Conservation (phyloP, 768 basidiomycete species). For the Psilocybe tampanensis region DNA sequence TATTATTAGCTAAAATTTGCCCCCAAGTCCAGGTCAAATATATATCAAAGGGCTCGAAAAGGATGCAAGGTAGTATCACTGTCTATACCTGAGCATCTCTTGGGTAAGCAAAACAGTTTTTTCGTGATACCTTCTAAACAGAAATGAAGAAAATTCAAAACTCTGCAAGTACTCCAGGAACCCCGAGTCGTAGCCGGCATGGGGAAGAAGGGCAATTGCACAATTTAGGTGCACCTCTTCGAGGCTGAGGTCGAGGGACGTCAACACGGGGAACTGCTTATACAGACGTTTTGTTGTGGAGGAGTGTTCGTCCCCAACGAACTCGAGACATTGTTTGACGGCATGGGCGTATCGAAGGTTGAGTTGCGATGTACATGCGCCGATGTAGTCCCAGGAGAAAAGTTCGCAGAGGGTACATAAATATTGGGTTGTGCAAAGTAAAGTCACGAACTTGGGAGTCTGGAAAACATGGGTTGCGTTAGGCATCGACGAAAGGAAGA, state of each 20-base stretch:
- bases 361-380: not conserved
- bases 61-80: not conserved
- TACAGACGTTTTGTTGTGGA: slow-evolving; percentile 3
- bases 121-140: not conserved
- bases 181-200: not conserved
- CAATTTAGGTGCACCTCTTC: slow-evolving; percentile 9
- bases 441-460: not conserved
- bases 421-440: not conserved
- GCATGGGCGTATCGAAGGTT: not conserved
- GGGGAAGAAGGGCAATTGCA: slow-evolving; percentile 4
- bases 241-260: not conserved
- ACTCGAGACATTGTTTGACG: slow-evolving; percentile 1
- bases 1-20: too few species aligned
- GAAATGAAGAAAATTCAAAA: not conserved
- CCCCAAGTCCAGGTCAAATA: too few species aligned
- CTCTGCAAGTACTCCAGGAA: not conserved
- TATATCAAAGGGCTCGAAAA: too few species aligned
- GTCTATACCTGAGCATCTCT: slow-evolving; percentile 2
- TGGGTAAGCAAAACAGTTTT: not conserved
- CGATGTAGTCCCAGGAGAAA: slow-evolving; percentile 6
- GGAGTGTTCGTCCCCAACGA: not conserved
- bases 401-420: slow-evolving; percentile 4
- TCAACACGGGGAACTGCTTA: slow-evolving; percentile 5
- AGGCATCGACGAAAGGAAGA: not conserved
- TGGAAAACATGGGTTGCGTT: not conserved